phyloP scores from a whole-genome alignment of 495 filamentous ascomycete species.

The Xylaria grammica region DNA sequence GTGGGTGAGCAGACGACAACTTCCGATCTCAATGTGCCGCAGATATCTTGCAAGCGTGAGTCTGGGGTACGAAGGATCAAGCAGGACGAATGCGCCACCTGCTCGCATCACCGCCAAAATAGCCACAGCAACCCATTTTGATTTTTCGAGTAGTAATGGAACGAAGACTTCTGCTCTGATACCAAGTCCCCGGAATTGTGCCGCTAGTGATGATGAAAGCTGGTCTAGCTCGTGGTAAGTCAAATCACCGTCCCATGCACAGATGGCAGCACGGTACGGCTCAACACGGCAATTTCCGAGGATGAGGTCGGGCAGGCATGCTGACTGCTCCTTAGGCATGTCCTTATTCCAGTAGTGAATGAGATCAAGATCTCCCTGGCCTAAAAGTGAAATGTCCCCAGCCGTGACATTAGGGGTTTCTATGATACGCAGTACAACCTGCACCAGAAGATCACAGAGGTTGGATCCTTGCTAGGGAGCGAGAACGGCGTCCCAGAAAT shows the following conservation, averaged over 20 bases:
- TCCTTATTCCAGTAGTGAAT: not conserved
- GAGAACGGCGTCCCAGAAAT: too few relatives aligned
- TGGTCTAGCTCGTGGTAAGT: conserved; percentile 54
- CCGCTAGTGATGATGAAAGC: conserved; percentile 47
- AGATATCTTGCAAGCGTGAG: conserved; percentile 21
- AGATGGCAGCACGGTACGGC: conserved; percentile 36
- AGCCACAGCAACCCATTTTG: conserved; percentile 46
- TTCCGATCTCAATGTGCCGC: too few relatives aligned
- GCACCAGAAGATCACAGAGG: too few relatives aligned
- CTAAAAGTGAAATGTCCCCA: conserved; percentile 19
- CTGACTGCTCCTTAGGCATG: not conserved
- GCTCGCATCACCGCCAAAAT: conserved; percentile 44
- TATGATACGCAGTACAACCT: conserved; percentile 21
- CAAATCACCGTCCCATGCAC: conserved; percentile 49
- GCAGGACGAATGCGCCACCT: conserved; percentile 38
- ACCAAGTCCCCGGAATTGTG: conserved; percentile 17
- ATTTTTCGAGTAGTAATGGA: conserved; percentile 59
- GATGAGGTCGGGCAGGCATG: conserved; percentile 36
- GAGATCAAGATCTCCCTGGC: not conserved
- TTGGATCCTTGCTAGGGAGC: too few relatives aligned
- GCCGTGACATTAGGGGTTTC: conserved; percentile 37
- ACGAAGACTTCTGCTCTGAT: conserved; percentile 50
- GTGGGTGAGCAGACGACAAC: too few relatives aligned
- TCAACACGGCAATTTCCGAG: conserved; percentile 31
- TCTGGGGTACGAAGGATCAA: conserved; percentile 30